Percentiles rank a stretch among this genome's conserved stretches.
phyloP scores from a whole-genome alignment of 2,329 filamentous ascomycete species.

The Anthostomella pinea region DNA sequence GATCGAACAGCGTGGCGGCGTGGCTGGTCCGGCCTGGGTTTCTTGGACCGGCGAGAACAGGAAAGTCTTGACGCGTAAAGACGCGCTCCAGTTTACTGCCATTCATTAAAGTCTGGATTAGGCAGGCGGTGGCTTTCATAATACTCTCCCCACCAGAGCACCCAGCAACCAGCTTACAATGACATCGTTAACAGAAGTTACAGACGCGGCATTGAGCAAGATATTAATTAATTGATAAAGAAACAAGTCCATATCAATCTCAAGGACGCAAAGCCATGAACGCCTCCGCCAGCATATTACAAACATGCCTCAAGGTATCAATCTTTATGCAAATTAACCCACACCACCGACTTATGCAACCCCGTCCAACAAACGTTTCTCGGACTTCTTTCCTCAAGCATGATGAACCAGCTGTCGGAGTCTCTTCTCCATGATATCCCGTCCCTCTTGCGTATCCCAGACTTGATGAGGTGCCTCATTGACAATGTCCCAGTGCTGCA shows the following conservation, averaged over 20 bases:
- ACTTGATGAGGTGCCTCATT: constrained; percentile 81
- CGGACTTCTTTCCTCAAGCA: constrained; percentile 7
- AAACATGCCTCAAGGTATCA: constrained; percentile 3
- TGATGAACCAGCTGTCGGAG: constrained; percentile 66
- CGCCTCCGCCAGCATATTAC: neutral
- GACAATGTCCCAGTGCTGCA: constrained; percentile 84
- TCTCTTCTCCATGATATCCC: constrained; percentile 74
- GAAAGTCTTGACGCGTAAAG: constrained; percentile 17
- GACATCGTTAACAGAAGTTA: no score
- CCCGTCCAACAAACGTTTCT: neutral
- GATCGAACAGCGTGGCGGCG: neutral
- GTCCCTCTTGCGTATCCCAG: constrained; percentile 73
- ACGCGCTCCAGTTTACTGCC: constrained; percentile 22
- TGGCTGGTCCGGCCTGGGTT: neutral
- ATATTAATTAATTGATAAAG: neutral
- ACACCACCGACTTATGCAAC: neutral
- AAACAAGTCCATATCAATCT: neutral
- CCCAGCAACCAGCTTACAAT: no score
- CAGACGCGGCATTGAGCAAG: no score
- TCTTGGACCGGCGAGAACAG: neutral
- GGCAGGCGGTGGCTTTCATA: constrained; percentile 22
- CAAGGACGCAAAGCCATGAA: no score
- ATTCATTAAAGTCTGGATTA: constrained; percentile 20
- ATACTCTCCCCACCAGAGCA: no score
- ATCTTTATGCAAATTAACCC: neutral